phyloP scores from a whole-genome alignment of 2,329 filamentous ascomycete genomes.

The Fusarium paranaense region DNA sequence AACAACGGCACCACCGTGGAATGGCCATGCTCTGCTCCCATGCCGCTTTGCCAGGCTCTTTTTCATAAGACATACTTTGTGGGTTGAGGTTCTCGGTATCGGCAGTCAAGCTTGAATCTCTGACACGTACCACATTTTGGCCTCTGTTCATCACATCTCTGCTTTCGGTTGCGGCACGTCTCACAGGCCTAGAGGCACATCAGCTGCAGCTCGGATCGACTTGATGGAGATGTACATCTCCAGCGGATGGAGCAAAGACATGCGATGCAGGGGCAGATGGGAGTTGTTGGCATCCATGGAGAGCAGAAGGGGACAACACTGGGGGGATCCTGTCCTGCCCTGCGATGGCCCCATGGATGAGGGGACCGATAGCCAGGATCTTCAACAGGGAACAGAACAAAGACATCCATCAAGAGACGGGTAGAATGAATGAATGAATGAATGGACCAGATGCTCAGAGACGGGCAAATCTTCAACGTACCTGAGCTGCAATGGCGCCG shows the following conservation, averaged over 20 bases:
- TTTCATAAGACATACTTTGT: slow-evolving; percentile 65
- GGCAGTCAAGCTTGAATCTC: slow-evolving; percentile 68
- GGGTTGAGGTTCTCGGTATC: slow-evolving; percentile 69
- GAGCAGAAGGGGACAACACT: not conserved
- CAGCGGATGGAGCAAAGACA: not conserved
- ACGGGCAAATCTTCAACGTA: slow-evolving; percentile 32
- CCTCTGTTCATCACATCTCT: slow-evolving; percentile 72
- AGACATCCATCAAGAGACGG: not conserved
- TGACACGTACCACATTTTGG: slow-evolving; percentile 71
- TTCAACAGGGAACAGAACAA: not conserved
- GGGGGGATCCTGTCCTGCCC: not conserved
- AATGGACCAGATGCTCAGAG: not conserved
- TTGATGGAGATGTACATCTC: not conserved
- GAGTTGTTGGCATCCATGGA: not conserved
- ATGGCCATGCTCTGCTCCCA: slow-evolving; percentile 13
- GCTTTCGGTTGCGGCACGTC: slow-evolving; percentile 70
- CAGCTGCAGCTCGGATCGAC: slow-evolving; percentile 6
- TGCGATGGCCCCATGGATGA: not conserved
- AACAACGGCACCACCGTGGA: slow-evolving; percentile 9
- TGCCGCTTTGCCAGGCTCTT: slow-evolving; percentile 12
- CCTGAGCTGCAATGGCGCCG: slow-evolving; percentile 55
- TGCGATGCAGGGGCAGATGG: not conserved
- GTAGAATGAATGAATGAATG: not conserved
- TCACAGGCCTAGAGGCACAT: slow-evolving; percentile 62
- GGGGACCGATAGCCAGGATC: not conserved